Percentiles rank a stretch among this genome's conserved stretches.
Conservation (phyloP, 176 grass and related monocot genomes). For the Ampelocalamus luodianensis region DNA sequence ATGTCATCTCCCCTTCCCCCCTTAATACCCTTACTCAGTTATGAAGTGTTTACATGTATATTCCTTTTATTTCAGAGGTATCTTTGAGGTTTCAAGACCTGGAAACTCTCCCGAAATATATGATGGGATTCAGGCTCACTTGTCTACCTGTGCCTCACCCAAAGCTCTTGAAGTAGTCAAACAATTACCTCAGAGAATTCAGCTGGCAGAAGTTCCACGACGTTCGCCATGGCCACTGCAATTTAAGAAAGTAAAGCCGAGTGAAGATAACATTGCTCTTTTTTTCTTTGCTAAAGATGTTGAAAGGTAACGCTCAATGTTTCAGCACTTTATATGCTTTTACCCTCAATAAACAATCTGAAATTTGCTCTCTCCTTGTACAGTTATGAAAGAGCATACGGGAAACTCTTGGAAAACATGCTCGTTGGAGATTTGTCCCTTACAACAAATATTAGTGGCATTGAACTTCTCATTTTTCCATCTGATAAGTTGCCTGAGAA, state of each 20-base stretch:
- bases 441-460: conserved; percentile 60
- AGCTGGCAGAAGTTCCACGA: conserved; percentile 69
- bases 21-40: conserved; percentile 16
- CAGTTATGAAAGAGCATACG: conserved; percentile 83
- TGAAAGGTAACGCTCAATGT: conserved; percentile 65
- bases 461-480: conserved; percentile 89
- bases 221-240: conserved; percentile 69
- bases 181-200: conserved; percentile 73
- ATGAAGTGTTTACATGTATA: conserved; percentile 42
- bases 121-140: conserved; percentile 87
- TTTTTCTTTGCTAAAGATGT: conserved; percentile 98
- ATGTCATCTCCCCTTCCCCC: conserved; percentile 58
- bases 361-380: conserved; percentile 20
- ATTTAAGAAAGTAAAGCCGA: conserved; percentile 66
- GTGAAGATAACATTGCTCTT: conserved; percentile 84
- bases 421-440: conserved; percentile 75
- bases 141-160: conserved; percentile 68
- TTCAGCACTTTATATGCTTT: conserved; percentile 20
- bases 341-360: conserved; percentile 38
- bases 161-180: conserved; percentile 69
- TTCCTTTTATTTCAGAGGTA: conserved; percentile 69
- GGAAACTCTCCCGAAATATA: conserved; percentile 57
- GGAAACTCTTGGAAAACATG: conserved; percentile 74
- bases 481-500: conserved; percentile 79
- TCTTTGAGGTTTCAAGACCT: conserved; percentile 77